phyloP scores from a whole-genome alignment of 768 basidiomycete genomes.

The Suillus paluster region DNA sequence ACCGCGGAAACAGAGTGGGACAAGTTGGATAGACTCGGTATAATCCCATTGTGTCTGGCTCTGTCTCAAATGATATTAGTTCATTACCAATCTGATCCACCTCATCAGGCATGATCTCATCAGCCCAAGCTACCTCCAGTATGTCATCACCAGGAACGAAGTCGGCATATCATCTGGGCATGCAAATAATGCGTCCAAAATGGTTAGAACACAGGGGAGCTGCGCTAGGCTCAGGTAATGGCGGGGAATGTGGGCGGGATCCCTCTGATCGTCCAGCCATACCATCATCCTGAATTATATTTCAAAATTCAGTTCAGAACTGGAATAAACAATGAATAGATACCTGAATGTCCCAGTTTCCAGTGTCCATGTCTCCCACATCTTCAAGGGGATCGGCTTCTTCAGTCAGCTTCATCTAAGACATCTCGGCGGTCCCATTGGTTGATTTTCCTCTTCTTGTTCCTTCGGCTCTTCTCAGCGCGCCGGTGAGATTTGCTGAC shows the following conservation, averaged over 20 bases:
- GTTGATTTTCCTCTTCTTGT: constrained; percentile 1
- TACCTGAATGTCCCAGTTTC: neutral
- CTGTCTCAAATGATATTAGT: no score
- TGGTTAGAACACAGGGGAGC: no score
- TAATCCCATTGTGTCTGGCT: constrained; percentile 7
- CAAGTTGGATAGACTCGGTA: constrained; percentile 11
- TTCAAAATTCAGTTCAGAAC: neutral
- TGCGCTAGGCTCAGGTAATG: no score
- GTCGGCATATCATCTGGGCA: no score
- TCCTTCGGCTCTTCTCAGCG: neutral
- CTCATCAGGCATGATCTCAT: no score
- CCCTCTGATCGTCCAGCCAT: neutral
- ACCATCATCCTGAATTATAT: neutral
- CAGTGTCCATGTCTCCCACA: neutral
- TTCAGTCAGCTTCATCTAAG: neutral
- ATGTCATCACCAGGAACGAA: no score
- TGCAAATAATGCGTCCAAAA: no score
- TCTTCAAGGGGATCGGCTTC: neutral
- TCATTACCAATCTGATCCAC: no score
- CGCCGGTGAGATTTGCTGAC: neutral
- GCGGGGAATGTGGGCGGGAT: neutral
- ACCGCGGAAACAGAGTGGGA: neutral
- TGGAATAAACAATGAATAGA: neutral
- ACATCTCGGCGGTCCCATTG: neutral
- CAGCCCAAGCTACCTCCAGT: no score